Evolutionary conservation across 495 filamentous ascomycete species (phyloP), one percentile per base, ranked within the genome.

Genomic region (Parmelia sp.): DNA sequence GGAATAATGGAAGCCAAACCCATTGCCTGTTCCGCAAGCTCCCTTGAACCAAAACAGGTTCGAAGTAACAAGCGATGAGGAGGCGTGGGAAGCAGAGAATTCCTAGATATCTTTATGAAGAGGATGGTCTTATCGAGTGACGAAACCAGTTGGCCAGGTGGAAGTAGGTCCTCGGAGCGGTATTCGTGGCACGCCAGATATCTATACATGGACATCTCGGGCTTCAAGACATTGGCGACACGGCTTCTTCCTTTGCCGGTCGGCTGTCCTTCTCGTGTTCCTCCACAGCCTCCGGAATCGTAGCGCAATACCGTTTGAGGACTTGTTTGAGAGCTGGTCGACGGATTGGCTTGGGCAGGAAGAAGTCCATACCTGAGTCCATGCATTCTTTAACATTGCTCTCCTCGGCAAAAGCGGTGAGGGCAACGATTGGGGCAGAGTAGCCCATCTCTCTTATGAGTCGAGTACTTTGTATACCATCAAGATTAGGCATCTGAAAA

Each of bases 341-440:
- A 53, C 88, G 80, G 64, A 97, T 95, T 2, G 92, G 92, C 77
- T 97, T 97, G 61, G 83, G 77, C 27, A 85, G 75, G 66, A 89
- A 90, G 74, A 85, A 84, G 65, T 90, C 82, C 87, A 89, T 90
- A 19, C 87, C 87, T 1, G 82, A 86, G 61, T 88, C 85, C 77
- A 89, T 86, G 69, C 89, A 94, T 65, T 92, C 87, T 71, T 88
- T 89, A 64, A 94, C 86, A 69, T 96, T 96, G 74, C 84, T 88
- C 69, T 94, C 91, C 70, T 96, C 92, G 17, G 90, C 83, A 73
- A 96, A 96, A 0, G 92, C 92, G 33, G 90, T 94, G 49, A 97
- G 75, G 4, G 92, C 92, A 15, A 97, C 91, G 67, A 97, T 97
- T 10, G 92, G 92, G 8, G 89, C 88, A 27, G 83, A 86, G 72